Percentiles rank a stretch among this genome's conserved stretches.
phyloP scores from a whole-genome alignment of 495 filamentous ascomycete species.

The Podospora didyma region DNA sequence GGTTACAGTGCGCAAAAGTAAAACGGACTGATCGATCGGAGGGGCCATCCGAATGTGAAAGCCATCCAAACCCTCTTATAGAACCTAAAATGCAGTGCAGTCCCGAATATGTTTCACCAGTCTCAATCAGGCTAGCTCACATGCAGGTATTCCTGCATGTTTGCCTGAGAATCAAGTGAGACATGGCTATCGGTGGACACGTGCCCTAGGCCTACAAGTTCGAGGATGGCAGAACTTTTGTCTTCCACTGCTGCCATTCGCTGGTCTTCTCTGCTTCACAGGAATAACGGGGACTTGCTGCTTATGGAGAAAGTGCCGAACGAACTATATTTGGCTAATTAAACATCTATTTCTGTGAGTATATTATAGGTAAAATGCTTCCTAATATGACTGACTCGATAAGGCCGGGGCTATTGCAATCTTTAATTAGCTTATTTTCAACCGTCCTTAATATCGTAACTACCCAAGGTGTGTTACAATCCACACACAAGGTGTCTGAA shows the following conservation, averaged over 20 bases:
- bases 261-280: neutral
- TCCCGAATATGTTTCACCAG: neutral
- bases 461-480: neutral
- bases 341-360: neutral
- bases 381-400: neutral
- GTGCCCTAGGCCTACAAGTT: too few relatives aligned
- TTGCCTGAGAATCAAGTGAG: neutral
- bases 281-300: neutral
- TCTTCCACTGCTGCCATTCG: neutral
- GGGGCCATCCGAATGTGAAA: neutral
- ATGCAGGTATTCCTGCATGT: neutral
- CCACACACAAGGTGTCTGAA: too few relatives aligned
- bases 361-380: neutral
- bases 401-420: neutral
- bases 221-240: too few relatives aligned
- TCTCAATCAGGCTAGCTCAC: neutral
- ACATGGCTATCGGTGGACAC: too few relatives aligned
- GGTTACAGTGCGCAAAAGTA: neutral
- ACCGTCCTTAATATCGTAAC: neutral
- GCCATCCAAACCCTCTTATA: neutral
- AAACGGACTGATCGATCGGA: neutral
- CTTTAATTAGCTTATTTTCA: neutral
- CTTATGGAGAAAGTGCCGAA: neutral
- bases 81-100: neutral
- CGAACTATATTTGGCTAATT: neutral